Evolutionary conservation across 1,139 yeast genomes (phyloP), one percentile per base, ranked within the genome.

Genomic region (Scheffersomyces illinoinensis): DNA sequence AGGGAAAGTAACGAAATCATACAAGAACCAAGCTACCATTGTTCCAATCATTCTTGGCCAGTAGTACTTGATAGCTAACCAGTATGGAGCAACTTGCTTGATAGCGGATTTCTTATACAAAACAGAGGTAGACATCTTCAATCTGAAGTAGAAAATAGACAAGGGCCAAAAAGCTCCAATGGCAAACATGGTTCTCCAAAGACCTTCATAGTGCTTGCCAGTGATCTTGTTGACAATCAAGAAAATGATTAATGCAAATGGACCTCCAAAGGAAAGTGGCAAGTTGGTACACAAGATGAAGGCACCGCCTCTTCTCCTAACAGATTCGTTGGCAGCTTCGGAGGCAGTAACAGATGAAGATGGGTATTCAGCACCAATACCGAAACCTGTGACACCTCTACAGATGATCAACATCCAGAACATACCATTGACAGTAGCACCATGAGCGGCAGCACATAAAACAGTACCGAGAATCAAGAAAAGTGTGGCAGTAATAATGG

Each of bases 361-460:
- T 2, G 91, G 90, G 70, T 89, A 88, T 69, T 90, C 95, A 24
- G 92, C 92, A 59, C 93, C 93, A 61, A 89, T 84, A 59, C 93
- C 93, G 62, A 87, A 84, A 56, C 93, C 93, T 54, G 89, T 85
- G 23, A 86, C 80, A 64, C 92, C 92, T 71, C 93, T 78, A 59
- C 85, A 76, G 46, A 88, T 84, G 54, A 86, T 82, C 67, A 89
- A 77, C 91, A 89, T 87, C 93, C 93, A 89, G 68, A 90, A 86
- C 88, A 86, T 83, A 14, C 89, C 89, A 5, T 70, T 65, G 18
- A 71, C 71, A 39, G 87, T 73, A 17, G 59, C 63, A 46, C 89
- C 90, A 63, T 85, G 86, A 10, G 89, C 74, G 20, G 88, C 89
- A 50, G 89, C 81, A 63, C 86, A 85, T 65, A 85, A 61, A 54